Percentiles rank a stretch among this genome's conserved stretches.
Conservation (phyloP, 2,329 filamentous ascomycete species). For the Penicillium olsonii region DNA sequence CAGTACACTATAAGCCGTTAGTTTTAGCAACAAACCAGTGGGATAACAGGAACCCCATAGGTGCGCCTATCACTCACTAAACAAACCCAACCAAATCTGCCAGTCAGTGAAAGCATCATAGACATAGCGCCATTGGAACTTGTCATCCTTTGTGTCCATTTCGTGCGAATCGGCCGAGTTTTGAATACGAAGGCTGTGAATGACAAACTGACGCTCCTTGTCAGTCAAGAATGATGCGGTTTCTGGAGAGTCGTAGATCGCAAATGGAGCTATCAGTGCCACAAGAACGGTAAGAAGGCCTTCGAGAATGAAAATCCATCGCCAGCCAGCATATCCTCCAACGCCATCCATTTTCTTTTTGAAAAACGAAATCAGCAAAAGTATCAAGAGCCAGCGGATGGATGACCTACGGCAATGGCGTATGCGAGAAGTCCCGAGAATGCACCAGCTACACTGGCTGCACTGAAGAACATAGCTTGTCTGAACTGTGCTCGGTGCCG, state of each 20-base stretch:
- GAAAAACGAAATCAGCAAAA: not conserved
- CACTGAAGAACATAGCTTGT: conserved; percentile 50
- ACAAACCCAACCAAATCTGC: conserved; percentile 43
- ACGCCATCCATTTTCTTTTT: conserved; percentile 52
- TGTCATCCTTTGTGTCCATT: conserved; percentile 30
- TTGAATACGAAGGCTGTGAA: conserved; percentile 41
- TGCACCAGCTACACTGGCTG: conserved; percentile 53
- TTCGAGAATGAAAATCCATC: conserved; percentile 55
- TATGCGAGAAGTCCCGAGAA: conserved; percentile 56
- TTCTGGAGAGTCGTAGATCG: conserved; percentile 50
- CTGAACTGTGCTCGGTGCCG: conserved; percentile 46
- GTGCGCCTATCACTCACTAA: conserved; percentile 30
- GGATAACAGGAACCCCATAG: conserved; percentile 3
- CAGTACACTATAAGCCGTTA: conserved; percentile 37
- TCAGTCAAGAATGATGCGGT: conserved; percentile 46
- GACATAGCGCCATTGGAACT: conserved; percentile 44
- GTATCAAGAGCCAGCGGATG: conserved; percentile 17
- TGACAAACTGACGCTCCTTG: conserved; percentile 42
- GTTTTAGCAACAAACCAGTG: too few species aligned
- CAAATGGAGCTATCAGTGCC: conserved; percentile 45
- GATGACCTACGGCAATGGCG: conserved; percentile 47
- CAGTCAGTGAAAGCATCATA: conserved; percentile 43
- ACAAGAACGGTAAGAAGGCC: conserved; percentile 49
- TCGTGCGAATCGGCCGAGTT: conserved; percentile 28
- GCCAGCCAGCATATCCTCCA: conserved; percentile 49